Percentiles rank a stretch among this genome's conserved stretches.
phyloP scores from a whole-genome alignment of 768 basidiomycete species.

The Macrolepiota fuliginosa region DNA sequence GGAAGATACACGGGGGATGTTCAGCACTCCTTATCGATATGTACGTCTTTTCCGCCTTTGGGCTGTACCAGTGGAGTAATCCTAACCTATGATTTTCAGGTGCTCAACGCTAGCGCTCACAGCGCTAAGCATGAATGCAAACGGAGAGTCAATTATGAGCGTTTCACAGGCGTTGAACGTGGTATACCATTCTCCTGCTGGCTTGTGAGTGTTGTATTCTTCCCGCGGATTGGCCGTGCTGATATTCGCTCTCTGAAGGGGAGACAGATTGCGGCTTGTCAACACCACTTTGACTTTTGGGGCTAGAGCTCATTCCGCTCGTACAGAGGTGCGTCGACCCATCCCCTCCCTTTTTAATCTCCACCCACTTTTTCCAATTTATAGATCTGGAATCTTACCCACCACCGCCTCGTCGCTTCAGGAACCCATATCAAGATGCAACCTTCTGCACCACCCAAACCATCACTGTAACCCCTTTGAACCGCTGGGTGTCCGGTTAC shows the following conservation, averaged over 20 bases:
- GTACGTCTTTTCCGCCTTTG: conserved; percentile 27
- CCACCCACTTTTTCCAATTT: background rate
- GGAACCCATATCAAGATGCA: conserved; percentile 57
- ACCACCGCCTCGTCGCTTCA: conserved; percentile 50
- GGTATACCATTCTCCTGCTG: conserved; percentile 57
- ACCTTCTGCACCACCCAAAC: conserved; percentile 34
- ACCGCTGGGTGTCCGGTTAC: too few relatives aligned
- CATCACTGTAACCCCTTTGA: conserved; percentile 20
- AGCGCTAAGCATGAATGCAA: conserved; percentile 27
- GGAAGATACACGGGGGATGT: conserved; percentile 55
- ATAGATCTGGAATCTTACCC: conserved; percentile 57
- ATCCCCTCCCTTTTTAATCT: too few relatives aligned
- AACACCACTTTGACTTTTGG: conserved; percentile 52
- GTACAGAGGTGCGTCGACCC: conserved; percentile 40
- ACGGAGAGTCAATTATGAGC: conserved; percentile 21
- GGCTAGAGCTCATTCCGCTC: conserved; percentile 41
- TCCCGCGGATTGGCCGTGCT: background rate
- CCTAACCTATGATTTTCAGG: conserved; percentile 23
- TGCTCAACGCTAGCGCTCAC: conserved; percentile 50
- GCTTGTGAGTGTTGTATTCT: conserved; percentile 30
- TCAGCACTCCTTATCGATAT: conserved; percentile 52
- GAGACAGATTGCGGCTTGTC: conserved; percentile 49
- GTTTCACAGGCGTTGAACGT: conserved; percentile 55
- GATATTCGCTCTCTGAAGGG: conserved; percentile 27
- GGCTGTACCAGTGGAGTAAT: background rate